Base-by-base conservation (phyloP, 768 basidiomycete genomes). In the Punctularia strigosozonata region DNA sequence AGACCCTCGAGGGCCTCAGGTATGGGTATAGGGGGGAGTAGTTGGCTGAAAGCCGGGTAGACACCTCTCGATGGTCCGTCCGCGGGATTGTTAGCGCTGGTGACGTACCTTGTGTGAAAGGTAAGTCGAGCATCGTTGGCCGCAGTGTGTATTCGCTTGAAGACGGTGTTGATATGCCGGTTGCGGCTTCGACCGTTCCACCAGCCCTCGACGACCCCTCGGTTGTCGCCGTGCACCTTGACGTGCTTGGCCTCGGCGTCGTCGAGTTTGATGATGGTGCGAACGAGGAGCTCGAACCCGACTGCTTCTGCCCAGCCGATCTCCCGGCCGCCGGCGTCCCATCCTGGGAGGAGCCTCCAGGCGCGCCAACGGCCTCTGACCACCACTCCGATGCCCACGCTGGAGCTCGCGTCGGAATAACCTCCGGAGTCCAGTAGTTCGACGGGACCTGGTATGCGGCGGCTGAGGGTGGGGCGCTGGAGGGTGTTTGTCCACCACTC, bases 121-220 rank as follows among this genome's bases (percentile, higher is more conserved):
- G n/a, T n/a, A n/a, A n/a, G n/a, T n/a, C n/a, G n/a, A n/a, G n/a
- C n/a, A n/a, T n/a, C n/a, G 26, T 61, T n/a, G n/a, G n/a, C n/a
- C n/a, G n/a, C n/a, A n/a, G n/a, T n/a, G 24, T 42, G 37, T 2
- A 43, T 36, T 5, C 31, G 35, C 13, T 17, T 4, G 31, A 39
- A 43, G 7, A 38, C 31, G 5, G n/a, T 12, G 35, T 41, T 38
- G 39, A 41, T 36, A 3, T 21, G 31, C 2, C 12, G 8, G 10
- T 44, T 38, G 1, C 44, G n/a, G 38, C 62, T 63, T 0, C 50
- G 30, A 0, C 58, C 53, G 1, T 54, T 60, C 39, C 42, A 43
- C 61, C 62, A 66, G 0, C 55, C 63, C 6, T 62, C 52, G 6
- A 68, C 52, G 4, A 66, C 55, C 0, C 63, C 66, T 7, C 31